Conservation (phyloP, 805 yeast genomes). For the Tetrapisispora arboricola region DNA sequence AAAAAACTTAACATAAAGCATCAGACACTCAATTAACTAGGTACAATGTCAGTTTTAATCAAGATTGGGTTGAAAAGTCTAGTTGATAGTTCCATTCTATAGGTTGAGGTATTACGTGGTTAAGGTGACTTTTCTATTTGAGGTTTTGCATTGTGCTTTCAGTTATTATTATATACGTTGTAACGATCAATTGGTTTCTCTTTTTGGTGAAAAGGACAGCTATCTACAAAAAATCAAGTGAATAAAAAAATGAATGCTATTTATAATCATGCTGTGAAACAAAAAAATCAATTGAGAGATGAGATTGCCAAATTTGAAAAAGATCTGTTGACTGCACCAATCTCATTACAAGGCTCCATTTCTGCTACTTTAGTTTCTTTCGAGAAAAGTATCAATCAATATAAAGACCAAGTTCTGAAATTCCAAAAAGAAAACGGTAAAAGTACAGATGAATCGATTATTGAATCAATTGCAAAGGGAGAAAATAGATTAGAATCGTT, state of each 20-base stretch:
- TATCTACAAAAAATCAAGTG: background rate
- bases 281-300: conserved; percentile 58
- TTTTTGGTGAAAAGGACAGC: too few species aligned
- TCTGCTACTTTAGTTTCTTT: conserved; percentile 61
- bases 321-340: conserved; percentile 53
- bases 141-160: too few species aligned
- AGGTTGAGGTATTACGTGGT: too few species aligned
- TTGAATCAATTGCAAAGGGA: conserved; percentile 34
- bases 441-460: background rate
- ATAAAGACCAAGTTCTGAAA: conserved; percentile 36
- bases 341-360: conserved; percentile 54
- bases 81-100: too few species aligned
- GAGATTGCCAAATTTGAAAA: conserved; percentile 61
- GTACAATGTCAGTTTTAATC: too few species aligned
- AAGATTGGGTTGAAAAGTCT: too few species aligned
- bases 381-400: conserved; percentile 62
- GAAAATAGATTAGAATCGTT: conserved; percentile 53
- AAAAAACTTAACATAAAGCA: too few species aligned
- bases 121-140: too few species aligned
- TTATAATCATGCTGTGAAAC: conserved; percentile 84
- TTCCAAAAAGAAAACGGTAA: conserved; percentile 3
- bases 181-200: too few species aligned
- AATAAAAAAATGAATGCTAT: conserved; percentile 50
- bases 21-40: too few species aligned
- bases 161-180: too few species aligned